Evolutionary conservation across 768 basidiomycete species (phyloP), one percentile per base, ranked within the genome.

Genomic region (Termitomyces titanicus): DNA sequence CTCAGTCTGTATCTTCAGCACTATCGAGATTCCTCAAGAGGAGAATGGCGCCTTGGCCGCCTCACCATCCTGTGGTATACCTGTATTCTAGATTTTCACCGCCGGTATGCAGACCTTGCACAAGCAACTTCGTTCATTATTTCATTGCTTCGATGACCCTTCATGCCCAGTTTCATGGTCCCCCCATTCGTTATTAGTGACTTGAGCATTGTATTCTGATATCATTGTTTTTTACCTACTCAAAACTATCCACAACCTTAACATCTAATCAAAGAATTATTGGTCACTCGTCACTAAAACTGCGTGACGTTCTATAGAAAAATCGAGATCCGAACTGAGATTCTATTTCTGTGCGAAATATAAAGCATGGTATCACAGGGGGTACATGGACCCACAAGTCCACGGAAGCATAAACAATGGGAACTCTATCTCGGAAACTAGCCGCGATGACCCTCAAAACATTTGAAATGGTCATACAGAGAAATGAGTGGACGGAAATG

Each of bases 21-120:
- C 55, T 51, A 51, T 45, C 44, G 49, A 51, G 35, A 51, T 40
- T 33, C 44, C 34, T 51, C 43, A 27, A 46, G 35, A 27, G 44
- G 35, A 46, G 48, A 42, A 24, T 31, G 39, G 33, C n/a, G 35
- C 15, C 15, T 43, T 40, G 18, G 13, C 38, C 20, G 39, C 49
- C 46, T 44, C 20, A 15, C 29, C 10, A 18, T 43, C 22, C 7
- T 37, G 11, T 38, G 8, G 35, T 22, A 12, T 35, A 22, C 17
- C 11, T 35, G 31, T 33, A 43, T 18, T 39, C 43, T 39, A 51
- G 42, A 51, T 25, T 33, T 18, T 42, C 29, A n/a, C 18, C 25
- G 17, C 15, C 27, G 35, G 37, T 4, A 25, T 29, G 45, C 29
- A 18, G 31, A 31, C 15, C 15, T 18, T n/a, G n/a, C n/a, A n/a